Evolutionary conservation across 1,139 yeast species (phyloP).

Genomic region (Blastobotrys petasosporus): DNA sequence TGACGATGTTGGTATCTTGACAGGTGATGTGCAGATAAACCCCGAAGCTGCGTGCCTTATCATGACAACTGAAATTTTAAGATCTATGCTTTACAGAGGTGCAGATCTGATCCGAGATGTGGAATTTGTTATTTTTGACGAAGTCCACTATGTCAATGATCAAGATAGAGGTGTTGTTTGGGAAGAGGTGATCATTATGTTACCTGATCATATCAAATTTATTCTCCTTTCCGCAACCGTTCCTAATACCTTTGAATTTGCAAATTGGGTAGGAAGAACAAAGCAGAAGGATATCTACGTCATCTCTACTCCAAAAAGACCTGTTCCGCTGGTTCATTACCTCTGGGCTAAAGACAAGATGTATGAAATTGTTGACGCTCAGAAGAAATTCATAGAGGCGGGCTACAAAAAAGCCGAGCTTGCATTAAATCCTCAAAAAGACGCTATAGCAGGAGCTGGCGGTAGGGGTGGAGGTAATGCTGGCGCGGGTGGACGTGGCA

Average conservation of each 20-base stretch:
- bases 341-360: constrained; percentile 70
- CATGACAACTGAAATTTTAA: constrained; percentile 94
- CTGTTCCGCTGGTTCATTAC: constrained; percentile 85
- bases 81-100: constrained; percentile 94
- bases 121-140: constrained; percentile 95
- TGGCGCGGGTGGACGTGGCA: constrained; percentile 25
- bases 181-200: constrained; percentile 97
- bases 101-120: constrained; percentile 95
- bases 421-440: constrained; percentile 40
- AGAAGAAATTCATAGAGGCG: constrained; percentile 57
- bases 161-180: constrained; percentile 97
- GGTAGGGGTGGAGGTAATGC: constrained; percentile 33
- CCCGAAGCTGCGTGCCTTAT: constrained; percentile 95
- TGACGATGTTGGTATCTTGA: constrained; percentile 88
- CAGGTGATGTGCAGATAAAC: constrained; percentile 97
- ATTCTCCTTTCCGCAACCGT: constrained; percentile 91
- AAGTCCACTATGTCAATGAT: constrained; percentile 95
- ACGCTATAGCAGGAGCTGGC: constrained; percentile 27
- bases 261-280: constrained; percentile 97
- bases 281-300: constrained; percentile 94
- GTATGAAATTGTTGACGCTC: constrained; percentile 67
- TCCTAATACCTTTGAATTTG: constrained; percentile 95
- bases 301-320: constrained; percentile 91
- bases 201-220: constrained; percentile 91
- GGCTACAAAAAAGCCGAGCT: constrained; percentile 62